Evolutionary conservation across 179 eudicot species (phyloP), one percentile per base, ranked within the genome.

Genomic region (Silene coronaria): DNA sequence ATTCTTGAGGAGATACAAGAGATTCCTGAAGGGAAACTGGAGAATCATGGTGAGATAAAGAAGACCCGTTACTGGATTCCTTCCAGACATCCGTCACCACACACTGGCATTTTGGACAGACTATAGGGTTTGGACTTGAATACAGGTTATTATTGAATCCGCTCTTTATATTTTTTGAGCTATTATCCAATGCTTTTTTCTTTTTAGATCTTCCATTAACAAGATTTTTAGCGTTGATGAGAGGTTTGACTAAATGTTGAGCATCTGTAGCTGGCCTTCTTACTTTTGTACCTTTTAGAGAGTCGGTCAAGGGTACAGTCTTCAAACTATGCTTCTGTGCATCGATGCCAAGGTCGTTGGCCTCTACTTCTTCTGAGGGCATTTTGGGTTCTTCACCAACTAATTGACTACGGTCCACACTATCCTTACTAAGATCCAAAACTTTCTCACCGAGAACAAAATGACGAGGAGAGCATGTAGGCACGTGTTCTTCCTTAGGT

Each of bases 71-170:
- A 69, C 66, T 72, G 65, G 80, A 70, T 77, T 87, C 91, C 62
- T 77, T 79, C 84, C 74, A 72, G 53, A 71, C 81, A 67, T 86
- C 88, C 19, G 84, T 86, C 77, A 95, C 68, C 65, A 86, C 76
- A 80, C 97, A 92, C 71, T 80, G 96, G 83, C 99, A 95, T 76
- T 77, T 89, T 53, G 96, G 93, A 80, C 99, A 95, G 55, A 95
- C 89, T 26, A 88, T 74, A 19, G 87, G 84, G 68, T 79, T 84
- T 19, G 85, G 77, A 76, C 78, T 80, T 14, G 84, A 75, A 81
- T 80, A 86, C 78, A 82, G 71, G 71, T 72, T 81, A 57, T 76
- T 78, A 61, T 76, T 76, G 46, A 82, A 84, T 53, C 84, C 88
- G 55, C 82, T 64, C 22, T 60, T 76, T 72, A 76, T 65, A 79